Base-by-base conservation (phyloP, 805 yeast species). In the Wickerhamiella azyma region DNA sequence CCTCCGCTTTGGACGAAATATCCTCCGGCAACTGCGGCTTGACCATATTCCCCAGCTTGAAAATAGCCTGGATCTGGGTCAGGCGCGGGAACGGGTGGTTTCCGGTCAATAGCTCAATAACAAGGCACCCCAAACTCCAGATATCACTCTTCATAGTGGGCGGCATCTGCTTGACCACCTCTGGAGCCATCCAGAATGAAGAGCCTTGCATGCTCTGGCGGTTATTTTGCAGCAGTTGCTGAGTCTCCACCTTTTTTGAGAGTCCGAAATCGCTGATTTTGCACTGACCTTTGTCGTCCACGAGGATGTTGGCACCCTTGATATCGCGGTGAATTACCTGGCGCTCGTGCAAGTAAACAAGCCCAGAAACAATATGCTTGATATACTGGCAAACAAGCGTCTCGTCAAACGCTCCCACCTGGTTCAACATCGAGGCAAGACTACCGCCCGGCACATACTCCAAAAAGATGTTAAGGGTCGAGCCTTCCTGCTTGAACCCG, bases 111-210 rank as follows among this genome's bases (percentile, higher is more conserved):
- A 92, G 86, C 62, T 92, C 98, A 29, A 92, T 79, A 11, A 89
- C 75, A 21, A 92, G 71, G 61, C 97, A 92, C 0, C 97, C 98
- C 9, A 94, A 81, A 0, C 96, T 85, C 98, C 98, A 92, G 21
- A 92, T 85, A 61, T 92, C 98, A 0, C 95, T 94, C 62, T 85
- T 85, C 33, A 81, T 79, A 1, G 97, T 89, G 45, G 89, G 84
- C 1, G 84, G 79, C 14, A 47, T 47, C 58, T 88, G 96, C 56
- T 86, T 85, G 14, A 92, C 97, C 8, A 92, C 97, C 60, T 92
- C 98, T 0, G 98, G 98, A 0, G 98, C 97, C 98, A 92, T 92
- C 97, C 98, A 92, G 59, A 81, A 92, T 0, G 89, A 86, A 0
- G 95, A 85, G 0, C 98, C 98, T 63, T 89, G 96, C 45, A 85